Base-by-base conservation (phyloP, 2,329 filamentous ascomycete genomes). In the Ophiostoma tasmaniense region DNA sequence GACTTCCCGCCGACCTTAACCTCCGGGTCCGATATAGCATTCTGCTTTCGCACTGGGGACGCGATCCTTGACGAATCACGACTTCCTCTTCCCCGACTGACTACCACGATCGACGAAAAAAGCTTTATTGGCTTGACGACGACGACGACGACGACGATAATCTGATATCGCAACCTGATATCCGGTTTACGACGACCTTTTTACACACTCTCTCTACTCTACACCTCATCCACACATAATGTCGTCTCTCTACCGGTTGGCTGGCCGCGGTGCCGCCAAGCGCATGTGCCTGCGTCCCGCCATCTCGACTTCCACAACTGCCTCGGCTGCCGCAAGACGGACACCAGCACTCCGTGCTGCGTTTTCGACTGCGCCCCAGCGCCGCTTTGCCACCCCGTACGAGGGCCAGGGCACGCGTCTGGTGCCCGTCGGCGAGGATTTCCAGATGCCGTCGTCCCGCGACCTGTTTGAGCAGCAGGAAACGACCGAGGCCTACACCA, bases 211-310 rank as follows among this genome's bases (percentile, higher is more conserved):
- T 62, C 28, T 25, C 25, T 33, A n/a, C 59, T 20, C 13, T 4
- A 42, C 17, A 33, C 33, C 22, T 17, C 17, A n/a, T 1, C 20
- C 10, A 37, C 28, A 22, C 39, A 55, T 2, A 78, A 82, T 93
- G 90, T 85, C 89, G 79, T 84, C 87, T 75, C 82, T 93, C 77
- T 87, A 87, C 81, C 88, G 90, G 80, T 84, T 93, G 77, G 89
- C 89, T 79, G 85, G 87, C 84, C 86, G 84, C 80, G 84, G 86
- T 79, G 88, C 88, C 80, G 66, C 70, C 5, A 89, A 86, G 81
- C 87, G 89, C 75, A 81, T 90, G 75, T 88, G 84, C 77, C 80
- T 87, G 74, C 83, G 81, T 73, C 82, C 77, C 72, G 68, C 71
- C 52, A 73, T 76, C 68, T 71, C 52, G 11, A n/a, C 66, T 37